Evolutionary conservation across 2,329 filamentous ascomycete genomes (phyloP).

Genomic region (Ophiostoma piceae): DNA sequence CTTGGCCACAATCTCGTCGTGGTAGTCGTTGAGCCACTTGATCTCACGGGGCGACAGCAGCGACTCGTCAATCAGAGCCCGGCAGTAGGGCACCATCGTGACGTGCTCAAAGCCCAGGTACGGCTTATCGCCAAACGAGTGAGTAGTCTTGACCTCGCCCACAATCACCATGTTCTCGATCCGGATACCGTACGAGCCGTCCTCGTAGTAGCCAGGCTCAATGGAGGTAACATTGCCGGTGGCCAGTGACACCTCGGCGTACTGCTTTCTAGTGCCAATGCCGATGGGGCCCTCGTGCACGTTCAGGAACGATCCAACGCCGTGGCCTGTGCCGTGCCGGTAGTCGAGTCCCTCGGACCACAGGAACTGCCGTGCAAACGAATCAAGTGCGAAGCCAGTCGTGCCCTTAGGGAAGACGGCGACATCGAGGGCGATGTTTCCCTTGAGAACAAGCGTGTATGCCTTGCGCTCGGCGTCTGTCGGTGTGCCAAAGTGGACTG

Average conservation of each 20-base stretch:
- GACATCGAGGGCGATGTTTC: slow-evolving; percentile 80
- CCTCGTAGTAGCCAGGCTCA: slow-evolving; percentile 95
- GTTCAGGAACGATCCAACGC: slow-evolving; percentile 90
- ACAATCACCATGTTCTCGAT: slow-evolving; percentile 96
- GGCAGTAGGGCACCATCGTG: slow-evolving; percentile 93
- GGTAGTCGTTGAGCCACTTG: slow-evolving; percentile 82
- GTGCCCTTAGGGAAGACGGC: slow-evolving; percentile 92
- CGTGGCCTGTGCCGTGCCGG: slow-evolving; percentile 92
- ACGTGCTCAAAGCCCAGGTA: slow-evolving; percentile 95
- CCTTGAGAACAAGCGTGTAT: slow-evolving; percentile 92
- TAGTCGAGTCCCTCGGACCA: slow-evolving; percentile 93
- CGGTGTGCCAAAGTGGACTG: slow-evolving; percentile 83
- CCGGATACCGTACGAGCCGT: slow-evolving; percentile 87
- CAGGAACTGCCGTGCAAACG: slow-evolving; percentile 80
- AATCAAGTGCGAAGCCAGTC: slow-evolving; percentile 85
- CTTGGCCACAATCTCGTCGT: slow-evolving; percentile 74
- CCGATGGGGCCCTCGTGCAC: slow-evolving; percentile 97
- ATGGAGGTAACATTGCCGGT: slow-evolving; percentile 95
- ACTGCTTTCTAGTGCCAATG: slow-evolving; percentile 86
- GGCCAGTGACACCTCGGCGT: slow-evolving; percentile 80
- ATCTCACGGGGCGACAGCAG: slow-evolving; percentile 71
- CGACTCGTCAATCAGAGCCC: slow-evolving; percentile 71
- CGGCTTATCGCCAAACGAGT: slow-evolving; percentile 88
- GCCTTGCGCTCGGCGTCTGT: slow-evolving; percentile 78
- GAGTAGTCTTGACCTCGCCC: slow-evolving; percentile 75